phyloP scores from a whole-genome alignment of 768 basidiomycete genomes.

The Trametes maxima region DNA sequence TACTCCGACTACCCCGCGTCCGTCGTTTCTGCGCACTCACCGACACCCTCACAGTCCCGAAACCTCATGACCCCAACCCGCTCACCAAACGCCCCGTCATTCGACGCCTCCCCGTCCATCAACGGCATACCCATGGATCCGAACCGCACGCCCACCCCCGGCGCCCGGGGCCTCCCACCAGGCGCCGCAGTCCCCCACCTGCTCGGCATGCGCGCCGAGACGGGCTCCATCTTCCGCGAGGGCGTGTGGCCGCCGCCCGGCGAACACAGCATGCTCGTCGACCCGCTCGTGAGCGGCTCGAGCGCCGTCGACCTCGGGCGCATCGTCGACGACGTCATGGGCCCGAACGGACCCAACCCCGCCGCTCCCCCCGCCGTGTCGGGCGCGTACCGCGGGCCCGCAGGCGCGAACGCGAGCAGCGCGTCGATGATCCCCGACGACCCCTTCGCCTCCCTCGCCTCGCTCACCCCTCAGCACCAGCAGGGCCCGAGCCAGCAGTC shows the following conservation, averaged over 20 bases:
- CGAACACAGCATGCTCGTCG: slow-evolving; percentile 29
- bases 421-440: slow-evolving; percentile 14
- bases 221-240: slow-evolving; percentile 36
- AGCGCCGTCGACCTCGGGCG: slow-evolving; percentile 29
- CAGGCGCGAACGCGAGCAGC: slow-evolving; percentile 7
- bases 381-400: slow-evolving; percentile 1
- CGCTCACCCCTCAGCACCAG: not conserved
- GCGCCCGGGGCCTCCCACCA: not conserved
- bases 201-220: slow-evolving; percentile 30
- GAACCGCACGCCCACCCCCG: slow-evolving; percentile 14
- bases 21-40: slow-evolving; percentile 13
- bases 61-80: not conserved
- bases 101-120: slow-evolving; percentile 14
- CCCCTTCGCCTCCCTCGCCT: slow-evolving; percentile 16
- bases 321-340: slow-evolving; percentile 37
- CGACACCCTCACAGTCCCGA: slow-evolving; percentile 1
- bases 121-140: slow-evolving; percentile 17
- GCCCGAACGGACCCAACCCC: slow-evolving; percentile 10
- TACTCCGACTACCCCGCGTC: slow-evolving; percentile 31
- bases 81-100: slow-evolving; percentile 13
- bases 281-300: slow-evolving; percentile 29
- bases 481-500: not conserved
- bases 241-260: slow-evolving; percentile 34
- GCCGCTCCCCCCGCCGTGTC: not conserved
- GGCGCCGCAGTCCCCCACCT: slow-evolving; percentile 25